Evolutionary conservation across 805 yeast species (phyloP).

Genomic region (Debaryomyces prosopidis): DNA sequence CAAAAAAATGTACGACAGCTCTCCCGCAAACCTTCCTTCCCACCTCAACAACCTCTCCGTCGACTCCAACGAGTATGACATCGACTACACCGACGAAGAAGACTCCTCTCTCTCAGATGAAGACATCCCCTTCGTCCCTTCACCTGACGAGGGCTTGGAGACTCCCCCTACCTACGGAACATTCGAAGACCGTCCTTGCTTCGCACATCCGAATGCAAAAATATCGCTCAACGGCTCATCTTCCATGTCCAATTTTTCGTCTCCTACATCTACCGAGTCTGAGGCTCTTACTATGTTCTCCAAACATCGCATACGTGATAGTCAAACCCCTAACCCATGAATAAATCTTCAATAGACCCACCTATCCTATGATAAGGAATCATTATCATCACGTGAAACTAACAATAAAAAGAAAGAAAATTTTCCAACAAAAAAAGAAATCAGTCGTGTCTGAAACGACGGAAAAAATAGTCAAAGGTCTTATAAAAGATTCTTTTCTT

Average conservation of each 20-base stretch:
- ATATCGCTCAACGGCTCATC: constrained; percentile 19
- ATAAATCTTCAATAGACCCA: too few relatives aligned
- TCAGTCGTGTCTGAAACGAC: not conserved
- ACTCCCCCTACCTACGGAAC: constrained; percentile 30
- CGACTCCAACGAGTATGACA: constrained; percentile 25
- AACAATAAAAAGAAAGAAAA: constrained; percentile 2
- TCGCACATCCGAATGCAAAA: constrained; percentile 45
- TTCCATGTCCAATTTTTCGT: constrained; percentile 1
- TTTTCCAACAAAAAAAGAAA: not conserved
- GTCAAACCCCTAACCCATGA: too few relatives aligned
- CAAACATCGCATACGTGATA: not conserved
- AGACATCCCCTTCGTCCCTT: constrained; percentile 30
- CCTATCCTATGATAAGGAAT: not conserved
- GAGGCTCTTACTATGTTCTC: not conserved
- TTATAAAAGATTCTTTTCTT: constrained; percentile 5
- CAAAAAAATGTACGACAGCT: constrained; percentile 25
- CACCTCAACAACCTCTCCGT: not conserved
- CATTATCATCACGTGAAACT: not conserved
- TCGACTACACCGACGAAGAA: constrained; percentile 33
- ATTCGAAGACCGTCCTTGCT: constrained; percentile 39
- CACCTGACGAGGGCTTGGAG: constrained; percentile 27
- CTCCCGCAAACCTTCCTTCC: not conserved
- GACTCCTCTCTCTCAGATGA: constrained; percentile 11
- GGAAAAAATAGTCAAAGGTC: not conserved
- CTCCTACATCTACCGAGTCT: constrained; percentile 3